Percentiles rank a stretch among this genome's conserved stretches.
These are phyloP conservation scores for Fusarium mangiferae DNA, from an alignment of 2,329 filamentous ascomycete species.

Conservation along the genomic window DNA sequence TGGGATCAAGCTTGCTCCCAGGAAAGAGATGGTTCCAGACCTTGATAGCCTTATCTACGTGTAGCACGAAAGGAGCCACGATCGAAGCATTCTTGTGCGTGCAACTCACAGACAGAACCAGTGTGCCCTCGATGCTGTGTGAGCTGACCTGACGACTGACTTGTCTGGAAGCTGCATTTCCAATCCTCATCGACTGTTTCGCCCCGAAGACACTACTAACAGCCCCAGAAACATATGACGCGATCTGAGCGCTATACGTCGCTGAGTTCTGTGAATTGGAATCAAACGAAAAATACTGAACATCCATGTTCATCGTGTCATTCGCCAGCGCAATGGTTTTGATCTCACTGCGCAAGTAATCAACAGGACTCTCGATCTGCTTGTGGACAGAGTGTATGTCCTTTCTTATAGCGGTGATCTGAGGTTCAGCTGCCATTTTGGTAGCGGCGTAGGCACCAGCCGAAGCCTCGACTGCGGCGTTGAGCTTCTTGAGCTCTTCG, in stretches of 20 bases:
- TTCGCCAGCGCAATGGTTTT: slow-evolving; percentile 18
- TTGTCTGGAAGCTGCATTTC: neutral
- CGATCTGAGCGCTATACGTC: neutral
- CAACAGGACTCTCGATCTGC: slow-evolving; percentile 23
- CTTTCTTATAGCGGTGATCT: neutral
- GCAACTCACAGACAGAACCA: slow-evolving; percentile 22
- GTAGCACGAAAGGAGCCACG: slow-evolving; percentile 17
- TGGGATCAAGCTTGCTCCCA: neutral
- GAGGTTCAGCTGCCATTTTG: neutral
- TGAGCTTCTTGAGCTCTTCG: neutral
- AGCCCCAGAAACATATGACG: neutral
- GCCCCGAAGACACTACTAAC: neutral
- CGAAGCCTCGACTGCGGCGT: neutral
- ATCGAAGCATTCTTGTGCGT: slow-evolving; percentile 30
- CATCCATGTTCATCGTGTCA: slow-evolving; percentile 31
- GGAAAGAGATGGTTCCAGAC: slow-evolving; percentile 22
- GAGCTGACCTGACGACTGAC: neutral
- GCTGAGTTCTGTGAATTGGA: neutral
- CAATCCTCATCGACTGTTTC: neutral
- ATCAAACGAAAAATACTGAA: slow-evolving; percentile 23
- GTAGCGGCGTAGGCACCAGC: neutral
- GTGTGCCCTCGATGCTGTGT: slow-evolving; percentile 5
- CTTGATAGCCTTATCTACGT: slow-evolving; percentile 32
- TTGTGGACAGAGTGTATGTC: neutral
- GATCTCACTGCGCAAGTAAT: slow-evolving; percentile 17